Percentiles rank a stretch among this genome's conserved stretches.
Conservation (phyloP, 2,329 filamentous ascomycete genomes). For the Pyrenochaeta sp. region DNA sequence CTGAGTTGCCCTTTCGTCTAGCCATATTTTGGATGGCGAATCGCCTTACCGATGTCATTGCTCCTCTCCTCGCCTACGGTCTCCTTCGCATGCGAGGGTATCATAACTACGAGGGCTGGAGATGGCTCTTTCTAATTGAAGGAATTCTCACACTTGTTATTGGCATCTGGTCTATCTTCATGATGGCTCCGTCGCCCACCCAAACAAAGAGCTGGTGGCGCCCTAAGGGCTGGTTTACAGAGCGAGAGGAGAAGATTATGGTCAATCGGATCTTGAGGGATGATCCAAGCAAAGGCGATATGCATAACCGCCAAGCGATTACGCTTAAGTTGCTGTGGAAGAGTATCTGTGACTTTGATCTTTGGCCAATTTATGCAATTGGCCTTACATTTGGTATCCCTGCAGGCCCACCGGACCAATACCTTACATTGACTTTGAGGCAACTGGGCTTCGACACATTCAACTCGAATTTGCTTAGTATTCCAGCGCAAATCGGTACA, state of each 20-base stretch:
- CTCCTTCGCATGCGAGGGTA: constrained; percentile 52
- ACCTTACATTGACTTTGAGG: constrained; percentile 60
- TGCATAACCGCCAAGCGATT: constrained; percentile 32
- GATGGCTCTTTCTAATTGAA: constrained; percentile 58
- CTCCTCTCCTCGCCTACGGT: constrained; percentile 47
- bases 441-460: constrained; percentile 68
- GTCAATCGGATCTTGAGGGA: constrained; percentile 69
- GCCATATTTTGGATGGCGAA: constrained; percentile 53
- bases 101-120: constrained; percentile 54
- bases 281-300: constrained; percentile 59
- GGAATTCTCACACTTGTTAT: constrained; percentile 31
- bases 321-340: constrained; percentile 25
- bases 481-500: constrained; percentile 47
- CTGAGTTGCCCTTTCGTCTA: constrained; percentile 51
- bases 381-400: constrained; percentile 16
- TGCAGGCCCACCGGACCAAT: constrained; percentile 17
- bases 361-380: constrained; percentile 33
- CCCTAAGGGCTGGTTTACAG: constrained; percentile 66
- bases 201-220: constrained; percentile 56
- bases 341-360: constrained; percentile 25
- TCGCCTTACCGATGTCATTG: constrained; percentile 44
- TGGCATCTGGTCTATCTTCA: constrained; percentile 29
- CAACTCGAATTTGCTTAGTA: constrained; percentile 68
- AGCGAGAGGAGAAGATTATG: constrained; percentile 72
- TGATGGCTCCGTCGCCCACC: constrained; percentile 60